Evolutionary conservation across 257 asterid species (phyloP).

Genomic region (Gentiana dahurica): DNA sequence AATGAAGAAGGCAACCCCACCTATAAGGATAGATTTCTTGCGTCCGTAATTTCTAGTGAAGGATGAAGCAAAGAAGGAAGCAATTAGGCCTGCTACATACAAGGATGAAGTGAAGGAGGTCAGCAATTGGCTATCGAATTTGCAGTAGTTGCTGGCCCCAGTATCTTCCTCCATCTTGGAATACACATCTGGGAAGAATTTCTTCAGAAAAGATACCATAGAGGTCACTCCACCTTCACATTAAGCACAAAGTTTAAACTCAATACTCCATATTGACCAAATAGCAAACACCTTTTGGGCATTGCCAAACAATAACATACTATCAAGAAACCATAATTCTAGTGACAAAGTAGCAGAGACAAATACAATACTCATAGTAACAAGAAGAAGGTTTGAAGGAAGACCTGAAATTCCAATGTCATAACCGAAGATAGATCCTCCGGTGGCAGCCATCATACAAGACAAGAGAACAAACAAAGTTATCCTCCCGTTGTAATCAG

Average conservation of each 20-base stretch:
- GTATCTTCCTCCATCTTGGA: constrained; percentile 13
- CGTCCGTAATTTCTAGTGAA: constrained; percentile 15
- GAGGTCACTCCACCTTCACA: constrained; percentile 18
- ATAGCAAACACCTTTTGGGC: too few species aligned
- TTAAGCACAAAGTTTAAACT: background rate
- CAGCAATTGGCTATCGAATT: constrained; percentile 16
- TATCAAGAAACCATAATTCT: too few species aligned
- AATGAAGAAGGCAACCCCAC: constrained; percentile 12
- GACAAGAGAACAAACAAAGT: constrained; percentile 32
- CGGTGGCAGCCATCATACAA: constrained; percentile 38
- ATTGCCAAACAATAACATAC: too few species aligned
- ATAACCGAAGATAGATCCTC: constrained; percentile 40
- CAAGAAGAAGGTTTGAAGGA: background rate
- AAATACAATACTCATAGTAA: background rate
- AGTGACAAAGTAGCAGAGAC: too few species aligned
- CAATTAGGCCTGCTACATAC: constrained; percentile 16
- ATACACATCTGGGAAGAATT: constrained; percentile 16
- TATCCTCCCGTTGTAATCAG: constrained; percentile 18
- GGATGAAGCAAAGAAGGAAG: constrained; percentile 17
- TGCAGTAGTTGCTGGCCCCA: constrained; percentile 16
- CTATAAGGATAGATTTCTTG: constrained; percentile 12
- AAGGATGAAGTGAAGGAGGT: background rate
- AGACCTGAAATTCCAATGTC: constrained; percentile 41
- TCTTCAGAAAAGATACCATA: constrained; percentile 14
- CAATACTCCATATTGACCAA: too few species aligned